These are phyloP conservation scores for Seminavis robusta DNA, from an alignment of 108 stramenopile genomes.

Conservation along the genomic window DNA sequence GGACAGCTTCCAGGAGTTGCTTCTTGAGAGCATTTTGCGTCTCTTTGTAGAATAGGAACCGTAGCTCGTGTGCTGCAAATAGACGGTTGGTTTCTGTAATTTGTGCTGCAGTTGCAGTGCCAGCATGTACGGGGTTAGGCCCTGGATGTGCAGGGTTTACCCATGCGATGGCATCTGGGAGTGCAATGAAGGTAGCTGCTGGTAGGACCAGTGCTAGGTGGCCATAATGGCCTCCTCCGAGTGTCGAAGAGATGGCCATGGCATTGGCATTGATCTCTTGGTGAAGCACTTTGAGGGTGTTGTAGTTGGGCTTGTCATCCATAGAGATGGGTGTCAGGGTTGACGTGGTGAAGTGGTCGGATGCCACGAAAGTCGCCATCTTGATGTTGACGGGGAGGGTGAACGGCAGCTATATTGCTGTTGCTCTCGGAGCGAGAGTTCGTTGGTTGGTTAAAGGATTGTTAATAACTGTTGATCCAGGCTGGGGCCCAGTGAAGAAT, in stretches of 20 bases:
- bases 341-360: too few relatives aligned
- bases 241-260: not conserved
- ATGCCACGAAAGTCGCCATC: too few relatives aligned
- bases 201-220: constrained; percentile 1
- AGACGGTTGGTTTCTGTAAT: not conserved
- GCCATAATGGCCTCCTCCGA: constrained; percentile 11
- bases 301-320: too few relatives aligned
- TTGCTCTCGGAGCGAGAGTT: too few relatives aligned
- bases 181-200: not conserved
- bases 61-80: not conserved
- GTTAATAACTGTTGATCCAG: too few relatives aligned
- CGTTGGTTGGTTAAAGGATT: too few relatives aligned
- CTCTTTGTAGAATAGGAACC: not conserved
- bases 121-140: not conserved
- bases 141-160: not conserved
- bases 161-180: not conserved
- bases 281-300: not conserved
- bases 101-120: not conserved
- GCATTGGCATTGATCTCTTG: constrained; percentile 7
- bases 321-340: too few relatives aligned
- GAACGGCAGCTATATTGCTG: too few relatives aligned
- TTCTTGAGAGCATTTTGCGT: not conserved
- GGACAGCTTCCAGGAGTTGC: constrained; percentile 3
- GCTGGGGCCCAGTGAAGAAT: too few relatives aligned
- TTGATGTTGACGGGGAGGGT: too few relatives aligned